Evolutionary conservation across 139 green algal genomes (phyloP).

Genomic region (Tetradesmus obliquus): DNA sequence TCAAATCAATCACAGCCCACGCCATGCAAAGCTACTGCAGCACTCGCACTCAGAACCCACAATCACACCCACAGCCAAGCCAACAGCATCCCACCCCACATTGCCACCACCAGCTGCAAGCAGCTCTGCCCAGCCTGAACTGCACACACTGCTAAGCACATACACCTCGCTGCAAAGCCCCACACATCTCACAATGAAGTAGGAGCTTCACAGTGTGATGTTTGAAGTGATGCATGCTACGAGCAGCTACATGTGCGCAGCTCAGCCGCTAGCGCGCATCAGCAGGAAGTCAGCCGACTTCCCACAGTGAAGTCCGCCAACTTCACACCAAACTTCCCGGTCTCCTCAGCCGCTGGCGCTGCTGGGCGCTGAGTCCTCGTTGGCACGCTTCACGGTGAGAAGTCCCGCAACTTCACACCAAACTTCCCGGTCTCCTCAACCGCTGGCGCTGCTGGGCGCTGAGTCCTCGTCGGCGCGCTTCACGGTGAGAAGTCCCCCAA

Average conservation of each 20-base stretch:
- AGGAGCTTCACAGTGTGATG: too few species aligned
- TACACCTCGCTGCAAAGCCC: too few species aligned
- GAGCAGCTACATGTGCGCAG: too few species aligned
- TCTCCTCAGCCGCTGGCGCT: not conserved
- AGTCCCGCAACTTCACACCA: not conserved
- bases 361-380: not conserved
- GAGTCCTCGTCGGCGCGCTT: slow-evolving; percentile 30
- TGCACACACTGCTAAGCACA: not conserved
- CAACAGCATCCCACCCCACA: too few species aligned
- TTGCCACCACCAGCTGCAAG: too few species aligned
- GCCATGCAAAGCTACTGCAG: too few species aligned
- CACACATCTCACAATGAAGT: too few species aligned
- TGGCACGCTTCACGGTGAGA: not conserved
- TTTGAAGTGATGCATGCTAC: too few species aligned
- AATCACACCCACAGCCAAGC: too few species aligned
- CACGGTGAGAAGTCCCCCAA: not conserved
- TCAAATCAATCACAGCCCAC: too few species aligned
- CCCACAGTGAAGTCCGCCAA: too few species aligned
- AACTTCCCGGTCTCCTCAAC: not conserved
- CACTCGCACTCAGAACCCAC: too few species aligned
- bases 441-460: not conserved
- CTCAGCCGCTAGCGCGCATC: not conserved
- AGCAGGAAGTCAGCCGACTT: not conserved
- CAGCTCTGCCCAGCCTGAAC: not conserved
- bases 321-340: not conserved